Conservation (phyloP, 2,329 filamentous ascomycete genomes). For the Fusarium cicatricum region DNA sequence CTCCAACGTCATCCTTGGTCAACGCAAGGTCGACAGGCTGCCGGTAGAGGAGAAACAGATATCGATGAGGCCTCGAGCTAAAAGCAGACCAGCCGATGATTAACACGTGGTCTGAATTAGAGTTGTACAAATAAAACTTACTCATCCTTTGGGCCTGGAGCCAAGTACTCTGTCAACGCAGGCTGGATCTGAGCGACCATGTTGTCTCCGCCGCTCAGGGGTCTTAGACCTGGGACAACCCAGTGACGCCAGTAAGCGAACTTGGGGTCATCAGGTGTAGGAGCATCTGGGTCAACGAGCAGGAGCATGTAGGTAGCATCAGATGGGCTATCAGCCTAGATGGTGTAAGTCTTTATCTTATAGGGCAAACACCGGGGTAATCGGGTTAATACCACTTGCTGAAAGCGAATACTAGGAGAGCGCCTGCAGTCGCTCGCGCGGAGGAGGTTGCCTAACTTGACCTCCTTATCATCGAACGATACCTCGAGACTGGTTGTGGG, state of each 20-base stretch:
- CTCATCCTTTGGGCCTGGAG: conserved; percentile 57
- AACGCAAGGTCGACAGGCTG: conserved; percentile 49
- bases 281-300: conserved; percentile 63
- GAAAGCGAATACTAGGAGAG: conserved; percentile 49
- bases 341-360: not conserved
- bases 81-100: not conserved
- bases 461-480: conserved; percentile 45
- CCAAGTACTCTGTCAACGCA: conserved; percentile 54
- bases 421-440: conserved; percentile 49
- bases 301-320: conserved; percentile 55
- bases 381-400: conserved; percentile 45
- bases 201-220: conserved; percentile 34
- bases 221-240: conserved; percentile 54
- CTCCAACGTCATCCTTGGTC: conserved; percentile 53
- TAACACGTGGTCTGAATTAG: too few relatives aligned
- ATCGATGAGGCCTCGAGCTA: conserved; percentile 58
- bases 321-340: conserved; percentile 36
- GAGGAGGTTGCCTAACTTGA: conserved; percentile 51
- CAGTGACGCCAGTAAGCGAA: conserved; percentile 65
- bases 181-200: conserved; percentile 43
- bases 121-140: conserved; percentile 37
- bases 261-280: conserved; percentile 62
- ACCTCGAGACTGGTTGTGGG: conserved; percentile 52
- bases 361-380: too few relatives aligned
- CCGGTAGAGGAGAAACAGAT: conserved; percentile 55